Evolutionary conservation across 495 filamentous ascomycete genomes (phyloP), one percentile per base, ranked within the genome.

Genomic region (Trichoderma reesei): DNA sequence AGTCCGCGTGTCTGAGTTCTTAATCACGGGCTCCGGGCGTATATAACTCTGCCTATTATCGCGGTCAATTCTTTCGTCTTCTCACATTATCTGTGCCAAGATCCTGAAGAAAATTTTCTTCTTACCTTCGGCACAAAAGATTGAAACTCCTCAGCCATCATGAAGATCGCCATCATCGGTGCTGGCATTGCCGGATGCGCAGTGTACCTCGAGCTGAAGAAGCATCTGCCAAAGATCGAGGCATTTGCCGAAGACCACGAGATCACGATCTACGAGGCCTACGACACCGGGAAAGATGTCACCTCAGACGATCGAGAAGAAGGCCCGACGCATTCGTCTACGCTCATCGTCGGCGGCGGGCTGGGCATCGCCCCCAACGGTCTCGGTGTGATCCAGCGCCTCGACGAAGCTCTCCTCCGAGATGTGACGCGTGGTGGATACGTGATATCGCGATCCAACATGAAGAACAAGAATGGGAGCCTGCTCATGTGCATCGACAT

Each of bases 131-230:
- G 26, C 26, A 26, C 0, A 26, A 26, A 26, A 26, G 26, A 26
- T 26, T 26, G 26, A 26, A 44, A 13, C 46, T 0, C 1, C 46
- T 54, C 46, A 18, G 5, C 11, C 62, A 46, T 0, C 26, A 84
- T 83, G 82, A 81, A 80, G 65, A 79, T 85, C 63, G 74, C 80
- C 63, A 83, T 85, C 36, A 69, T 83, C 33, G 82, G 82, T 59
- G 82, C 70, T 46, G 82, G 82, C 48, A 80, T 84, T 65, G 68
- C 73, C 51, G 82, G 82, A 39, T 75, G 79, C 20, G 59, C 78
- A 8, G 71, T 73, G 41, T 83, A 82, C 63, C 74, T 83, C n/a
- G 70, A 71, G 38, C 76, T 85, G 13, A 71, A 71, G 54, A 82
- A 83, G 63, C 73, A 79, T 68, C 74, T 84, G 11, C 76, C 77